Evolutionary conservation across 768 basidiomycete genomes (phyloP).

Genomic region (Lyophyllum semitale): DNA sequence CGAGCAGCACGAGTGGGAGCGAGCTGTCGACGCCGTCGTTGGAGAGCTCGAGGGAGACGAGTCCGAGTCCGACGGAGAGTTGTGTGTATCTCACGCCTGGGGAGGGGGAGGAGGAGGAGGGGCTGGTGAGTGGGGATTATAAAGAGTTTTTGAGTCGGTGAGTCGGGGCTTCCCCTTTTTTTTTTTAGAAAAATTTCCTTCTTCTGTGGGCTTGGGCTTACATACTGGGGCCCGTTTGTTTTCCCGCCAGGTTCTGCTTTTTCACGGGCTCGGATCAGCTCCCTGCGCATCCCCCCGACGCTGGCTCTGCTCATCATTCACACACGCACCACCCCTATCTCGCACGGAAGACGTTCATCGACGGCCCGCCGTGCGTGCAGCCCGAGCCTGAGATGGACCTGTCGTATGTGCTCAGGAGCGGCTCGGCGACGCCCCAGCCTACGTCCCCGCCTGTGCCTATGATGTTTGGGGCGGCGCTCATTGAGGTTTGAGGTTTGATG

Average conservation of each 20-base stretch:
- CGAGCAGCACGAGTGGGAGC: conserved; percentile 25
- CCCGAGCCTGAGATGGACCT: not conserved
- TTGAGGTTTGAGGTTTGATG: too few relatives aligned
- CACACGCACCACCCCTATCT: not conserved
- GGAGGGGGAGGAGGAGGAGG: not conserved
- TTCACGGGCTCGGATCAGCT: conserved; percentile 59
- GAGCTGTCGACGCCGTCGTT: conserved; percentile 51
- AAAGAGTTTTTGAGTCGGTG: conserved; percentile 4
- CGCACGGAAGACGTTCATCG: conserved; percentile 41
- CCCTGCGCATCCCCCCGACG: not conserved
- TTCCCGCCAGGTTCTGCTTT: conserved; percentile 68
- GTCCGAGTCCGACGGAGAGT: not conserved
- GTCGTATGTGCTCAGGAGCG: not conserved
- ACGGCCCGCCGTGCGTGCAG: not conserved
- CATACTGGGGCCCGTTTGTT: conserved; percentile 10
- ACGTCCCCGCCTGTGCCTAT: conserved; percentile 13
- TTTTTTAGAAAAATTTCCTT: not conserved
- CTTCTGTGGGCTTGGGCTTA: not conserved
- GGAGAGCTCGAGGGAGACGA: conserved; percentile 39
- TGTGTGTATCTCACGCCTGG: not conserved
- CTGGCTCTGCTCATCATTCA: not conserved
- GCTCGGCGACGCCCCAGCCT: conserved; percentile 3
- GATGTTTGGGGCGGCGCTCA: not conserved
- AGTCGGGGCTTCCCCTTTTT: not conserved
- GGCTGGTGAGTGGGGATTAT: not conserved